Base-by-base conservation (phyloP, 2,329 filamentous ascomycete species). In the Eutypella sp. region DNA sequence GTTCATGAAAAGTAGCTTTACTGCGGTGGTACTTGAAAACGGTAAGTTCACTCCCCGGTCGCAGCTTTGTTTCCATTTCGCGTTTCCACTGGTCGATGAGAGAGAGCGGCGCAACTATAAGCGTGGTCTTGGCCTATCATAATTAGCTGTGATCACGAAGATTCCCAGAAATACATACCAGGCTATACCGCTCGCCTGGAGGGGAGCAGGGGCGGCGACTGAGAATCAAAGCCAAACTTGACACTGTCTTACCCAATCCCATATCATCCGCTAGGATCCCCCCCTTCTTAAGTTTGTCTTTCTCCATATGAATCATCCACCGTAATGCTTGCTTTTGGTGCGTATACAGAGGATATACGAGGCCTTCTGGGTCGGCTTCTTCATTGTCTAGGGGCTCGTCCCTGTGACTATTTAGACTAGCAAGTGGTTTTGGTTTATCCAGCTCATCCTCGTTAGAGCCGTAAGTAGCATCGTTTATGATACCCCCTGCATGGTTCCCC, bases 181-280 rank as follows among this genome's bases (percentile, higher is more conserved):
- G 55, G 40, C 42, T 41, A 43, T 33, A 51, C 48, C 84, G 73
- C 1, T 64, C 0, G 86, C 80, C n/a, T 76, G 82, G 5, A 82
- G 76, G 5, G 79, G 19, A 27, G 7, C 46, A 38, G 10, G 50
- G 40, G 38, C 44, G 46, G 8, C 44, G 51, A 24, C 39, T 77
- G 11, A 89, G 72, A 55, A 95, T 86, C 37, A 96, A 74, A 4
- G 90, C 80, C 19, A 96, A 72, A 5, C 87, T 84, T 50, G 92
- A 89, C 19, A 96, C 84, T 0, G 88, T 92, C 66, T 93, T 92
- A 8, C 88, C 88, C 11, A 92, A 70, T 7, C 88, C 88, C 88
- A 92, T 93, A 51, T 89, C 86, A 57, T 89, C 86, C 1, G 84
- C 85, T 20, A 91, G 71, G 46, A 92, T 89, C 18, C 87, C 85